These are phyloP conservation scores for Yamadazyma phyllophila DNA, from an alignment of 805 yeast genomes.

Conservation along the genomic window DNA sequence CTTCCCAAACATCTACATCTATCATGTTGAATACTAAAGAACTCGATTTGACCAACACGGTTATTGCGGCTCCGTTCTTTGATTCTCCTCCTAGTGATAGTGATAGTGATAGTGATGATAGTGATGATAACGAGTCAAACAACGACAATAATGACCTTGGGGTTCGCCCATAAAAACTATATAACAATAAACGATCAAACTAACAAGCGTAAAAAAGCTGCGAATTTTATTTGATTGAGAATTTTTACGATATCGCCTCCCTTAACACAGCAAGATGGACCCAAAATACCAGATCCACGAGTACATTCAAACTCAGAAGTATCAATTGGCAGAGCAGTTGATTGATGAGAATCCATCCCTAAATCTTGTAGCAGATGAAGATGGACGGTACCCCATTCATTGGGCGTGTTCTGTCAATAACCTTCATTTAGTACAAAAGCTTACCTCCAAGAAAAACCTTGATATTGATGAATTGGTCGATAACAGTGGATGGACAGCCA, in stretches of 20 bases:
- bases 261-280: constrained; percentile 1
- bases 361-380: constrained; percentile 56
- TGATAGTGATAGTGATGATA: constrained; percentile 28
- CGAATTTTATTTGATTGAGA: not conserved
- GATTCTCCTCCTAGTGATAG: constrained; percentile 37
- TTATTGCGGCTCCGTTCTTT: constrained; percentile 39
- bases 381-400: constrained; percentile 77
- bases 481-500: constrained; percentile 83
- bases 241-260: not conserved
- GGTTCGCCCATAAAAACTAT: not conserved
- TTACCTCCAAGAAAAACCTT: constrained; percentile 22
- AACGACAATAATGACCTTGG: not conserved
- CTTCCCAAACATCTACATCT: constrained; percentile 19
- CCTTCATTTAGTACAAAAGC: constrained; percentile 31
- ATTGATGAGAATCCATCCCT: constrained; percentile 49
- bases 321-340: constrained; percentile 48
- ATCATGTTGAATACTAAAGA: constrained; percentile 8
- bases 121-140: constrained; percentile 6
- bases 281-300: constrained; percentile 43
- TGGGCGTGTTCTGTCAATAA: constrained; percentile 81
- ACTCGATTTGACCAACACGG: constrained; percentile 17
- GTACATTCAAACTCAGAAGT: constrained; percentile 65
- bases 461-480: constrained; percentile 72
- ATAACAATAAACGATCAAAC: not conserved
- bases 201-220: no score